A percentile compares a stretch with the other conserved stretches of the same genome.
Conservation (phyloP, 345 rosid genomes). For the Murraya koenigii region DNA sequence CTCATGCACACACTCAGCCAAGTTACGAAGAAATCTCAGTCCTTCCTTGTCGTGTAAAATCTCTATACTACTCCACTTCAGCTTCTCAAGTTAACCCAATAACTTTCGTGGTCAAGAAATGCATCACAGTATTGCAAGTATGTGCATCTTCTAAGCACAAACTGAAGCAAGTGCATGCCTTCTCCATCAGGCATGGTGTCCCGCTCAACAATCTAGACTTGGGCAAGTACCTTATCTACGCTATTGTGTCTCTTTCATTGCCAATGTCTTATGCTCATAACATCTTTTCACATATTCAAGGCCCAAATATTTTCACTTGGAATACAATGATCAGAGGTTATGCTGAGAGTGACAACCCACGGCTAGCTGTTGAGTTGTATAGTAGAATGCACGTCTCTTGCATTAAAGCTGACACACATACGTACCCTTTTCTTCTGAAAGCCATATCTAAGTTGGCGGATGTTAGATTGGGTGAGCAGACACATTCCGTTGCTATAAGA, state of each 20-base stretch:
- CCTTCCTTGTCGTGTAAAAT: neutral
- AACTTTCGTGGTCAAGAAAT: slow-evolving; percentile 37
- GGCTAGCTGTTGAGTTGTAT: slow-evolving; percentile 52
- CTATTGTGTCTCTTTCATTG: slow-evolving; percentile 52
- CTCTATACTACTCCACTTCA: neutral
- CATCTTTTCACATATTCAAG: slow-evolving; percentile 43
- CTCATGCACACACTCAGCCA: slow-evolving; percentile 10
- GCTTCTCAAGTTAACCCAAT: slow-evolving; percentile 6
- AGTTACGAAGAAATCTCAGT: neutral
- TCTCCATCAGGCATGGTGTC: slow-evolving; percentile 64
- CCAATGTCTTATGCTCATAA: slow-evolving; percentile 59
- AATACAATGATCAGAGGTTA: slow-evolving; percentile 84
- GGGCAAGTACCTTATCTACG: slow-evolving; percentile 60
- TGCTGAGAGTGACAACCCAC: slow-evolving; percentile 55
- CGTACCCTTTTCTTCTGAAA: slow-evolving; percentile 82
- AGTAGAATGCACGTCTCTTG: slow-evolving; percentile 38
- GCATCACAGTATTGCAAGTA: slow-evolving; percentile 49
- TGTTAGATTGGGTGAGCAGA: slow-evolving; percentile 42
- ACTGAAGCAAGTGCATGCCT: slow-evolving; percentile 66
- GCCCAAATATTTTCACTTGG: slow-evolving; percentile 63
- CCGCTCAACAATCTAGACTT: slow-evolving; percentile 37
- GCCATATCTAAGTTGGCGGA: slow-evolving; percentile 57
- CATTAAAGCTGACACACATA: slow-evolving; percentile 70
- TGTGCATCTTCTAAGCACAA: slow-evolving; percentile 43
- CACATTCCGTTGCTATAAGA: slow-evolving; percentile 49